Conservation (phyloP, 164 flowering plant species). For the Euptelea pleiosperma region DNA sequence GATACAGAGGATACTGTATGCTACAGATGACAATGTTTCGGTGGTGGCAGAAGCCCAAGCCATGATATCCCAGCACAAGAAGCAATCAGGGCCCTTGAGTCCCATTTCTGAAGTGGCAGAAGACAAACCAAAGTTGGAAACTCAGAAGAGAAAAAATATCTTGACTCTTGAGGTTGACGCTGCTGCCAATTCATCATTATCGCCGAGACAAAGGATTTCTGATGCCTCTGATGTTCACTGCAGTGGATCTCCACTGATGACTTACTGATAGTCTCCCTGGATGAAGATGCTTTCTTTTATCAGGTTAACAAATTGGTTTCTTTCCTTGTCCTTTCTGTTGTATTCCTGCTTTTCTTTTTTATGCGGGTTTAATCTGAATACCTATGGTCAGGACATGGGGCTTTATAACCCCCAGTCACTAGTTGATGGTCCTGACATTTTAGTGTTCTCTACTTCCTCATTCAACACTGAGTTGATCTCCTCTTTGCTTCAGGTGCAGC, state of each 20-base stretch:
- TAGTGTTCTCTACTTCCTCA: too few relatives aligned
- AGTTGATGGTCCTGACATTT: too few relatives aligned
- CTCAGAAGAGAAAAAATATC: constrained; percentile 63
- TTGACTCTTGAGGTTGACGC: constrained; percentile 52
- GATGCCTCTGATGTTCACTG: constrained; percentile 76
- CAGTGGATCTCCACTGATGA: constrained; percentile 62
- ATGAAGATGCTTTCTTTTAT: too few relatives aligned
- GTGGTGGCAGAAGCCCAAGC: constrained; percentile 82
- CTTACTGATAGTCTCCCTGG: constrained; percentile 41
- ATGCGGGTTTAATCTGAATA: too few relatives aligned
- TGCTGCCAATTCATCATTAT: constrained; percentile 48
- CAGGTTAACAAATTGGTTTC: too few relatives aligned
- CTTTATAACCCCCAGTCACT: too few relatives aligned
- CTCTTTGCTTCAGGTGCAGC: too few relatives aligned
- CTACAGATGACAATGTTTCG: constrained; percentile 67
- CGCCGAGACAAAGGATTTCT: constrained; percentile 75
- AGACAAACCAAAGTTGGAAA: constrained; percentile 40
- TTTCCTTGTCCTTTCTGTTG: too few relatives aligned
- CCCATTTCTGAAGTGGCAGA: constrained; percentile 52
- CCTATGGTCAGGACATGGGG: too few relatives aligned
- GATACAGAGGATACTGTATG: constrained; percentile 72
- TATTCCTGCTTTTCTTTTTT: too few relatives aligned
- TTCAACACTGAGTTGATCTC: too few relatives aligned
- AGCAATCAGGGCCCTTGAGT: constrained; percentile 36
- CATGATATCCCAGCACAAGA: constrained; percentile 38